A percentile compares a stretch with the other conserved stretches of the same genome.
phyloP scores from a whole-genome alignment of 2,329 filamentous ascomycete genomes.

The Chrysoporthe austroafricana region DNA sequence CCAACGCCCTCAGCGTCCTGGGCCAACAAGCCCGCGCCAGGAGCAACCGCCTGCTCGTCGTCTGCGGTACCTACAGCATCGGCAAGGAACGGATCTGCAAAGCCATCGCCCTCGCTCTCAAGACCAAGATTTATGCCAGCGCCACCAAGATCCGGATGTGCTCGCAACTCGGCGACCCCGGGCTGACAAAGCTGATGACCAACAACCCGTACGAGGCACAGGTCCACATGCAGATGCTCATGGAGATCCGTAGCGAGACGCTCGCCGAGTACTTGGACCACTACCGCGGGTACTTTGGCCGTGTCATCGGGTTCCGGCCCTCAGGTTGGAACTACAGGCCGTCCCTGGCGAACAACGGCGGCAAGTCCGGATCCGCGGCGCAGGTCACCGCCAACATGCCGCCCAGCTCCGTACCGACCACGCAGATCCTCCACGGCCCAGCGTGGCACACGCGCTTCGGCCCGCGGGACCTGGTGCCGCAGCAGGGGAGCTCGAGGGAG shows the following conservation, averaged over 20 bases:
- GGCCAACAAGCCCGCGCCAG: slow-evolving; percentile 25
- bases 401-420: slow-evolving; percentile 53
- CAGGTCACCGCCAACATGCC: slow-evolving; percentile 58
- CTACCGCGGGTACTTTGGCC: slow-evolving; percentile 80
- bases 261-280: slow-evolving; percentile 84
- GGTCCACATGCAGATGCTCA: slow-evolving; percentile 96
- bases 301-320: slow-evolving; percentile 88
- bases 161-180: slow-evolving; percentile 81
- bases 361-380: slow-evolving; percentile 39
- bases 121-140: slow-evolving; percentile 87
- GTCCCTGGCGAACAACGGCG: slow-evolving; percentile 57
- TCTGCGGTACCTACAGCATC: slow-evolving; percentile 97
- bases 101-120: slow-evolving; percentile 83
- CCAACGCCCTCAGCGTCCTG: slow-evolving; percentile 35
- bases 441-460: slow-evolving; percentile 79
- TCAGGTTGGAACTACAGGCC: slow-evolving; percentile 94
- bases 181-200: slow-evolving; percentile 78
- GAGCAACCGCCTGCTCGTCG: slow-evolving; percentile 76
- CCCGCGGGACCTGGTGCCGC: slow-evolving; percentile 73
- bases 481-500: slow-evolving; percentile 80
- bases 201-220: slow-evolving; percentile 81
- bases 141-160: slow-evolving; percentile 83
- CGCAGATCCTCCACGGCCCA: slow-evolving; percentile 58
- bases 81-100: slow-evolving; percentile 96
- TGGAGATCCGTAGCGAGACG: slow-evolving; percentile 91